These are phyloP conservation scores for Artemisia tridentata DNA, from an alignment of 129 eudicot genomes.

Conservation along the genomic window DNA sequence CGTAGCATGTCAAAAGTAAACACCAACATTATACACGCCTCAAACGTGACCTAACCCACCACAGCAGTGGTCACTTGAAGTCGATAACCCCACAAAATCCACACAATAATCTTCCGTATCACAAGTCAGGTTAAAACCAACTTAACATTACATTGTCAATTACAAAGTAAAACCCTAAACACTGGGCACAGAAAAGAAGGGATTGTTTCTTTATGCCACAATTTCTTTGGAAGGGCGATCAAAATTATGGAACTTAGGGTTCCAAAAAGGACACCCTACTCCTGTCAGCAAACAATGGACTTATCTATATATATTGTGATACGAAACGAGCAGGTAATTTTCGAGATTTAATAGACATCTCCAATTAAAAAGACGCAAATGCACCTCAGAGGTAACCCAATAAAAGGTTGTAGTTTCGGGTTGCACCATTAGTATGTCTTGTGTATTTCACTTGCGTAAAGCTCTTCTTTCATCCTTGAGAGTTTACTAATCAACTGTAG, in stretches of 20 bases:
- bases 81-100: not conserved
- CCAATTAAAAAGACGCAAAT: conserved; percentile 1
- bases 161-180: not conserved
- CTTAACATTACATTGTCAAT: not conserved
- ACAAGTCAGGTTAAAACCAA: not conserved
- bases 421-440: not conserved
- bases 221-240: not conserved
- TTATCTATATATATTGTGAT: conserved; percentile 20
- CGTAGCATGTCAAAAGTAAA: too few relatives aligned
- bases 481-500: conserved; percentile 45
- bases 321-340: not conserved
- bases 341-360: conserved; percentile 4
- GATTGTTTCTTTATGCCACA: not conserved
- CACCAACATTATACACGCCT: too few relatives aligned
- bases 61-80: too few relatives aligned
- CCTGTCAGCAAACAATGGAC: conserved; percentile 27
- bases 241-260: conserved; percentile 16
- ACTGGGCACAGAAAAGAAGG: not conserved
- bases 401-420: not conserved
- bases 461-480: not conserved
- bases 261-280: conserved; percentile 8
- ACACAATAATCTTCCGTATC: not conserved
- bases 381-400: not conserved
- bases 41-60: too few relatives aligned
- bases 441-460: conserved; percentile 16